A percentile compares a stretch with the other conserved stretches of the same genome.
Evolutionary conservation across 345 rosid species (phyloP).

Genomic region (Microthlaspi erraticum): DNA sequence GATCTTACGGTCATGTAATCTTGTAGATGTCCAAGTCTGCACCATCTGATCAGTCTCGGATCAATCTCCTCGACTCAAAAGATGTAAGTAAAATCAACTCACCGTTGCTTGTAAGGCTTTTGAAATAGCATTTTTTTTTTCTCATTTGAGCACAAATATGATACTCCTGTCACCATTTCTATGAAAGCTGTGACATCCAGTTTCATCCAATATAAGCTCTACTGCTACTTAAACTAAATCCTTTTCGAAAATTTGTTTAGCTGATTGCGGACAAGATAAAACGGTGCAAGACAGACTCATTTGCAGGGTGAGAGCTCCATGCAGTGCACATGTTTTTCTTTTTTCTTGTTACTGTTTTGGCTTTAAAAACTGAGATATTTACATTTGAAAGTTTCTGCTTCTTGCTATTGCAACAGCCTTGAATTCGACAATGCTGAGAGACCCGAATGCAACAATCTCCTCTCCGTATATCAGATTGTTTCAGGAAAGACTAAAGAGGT

Average conservation of each 20-base stretch:
- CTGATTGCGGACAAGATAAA: slow-evolving; percentile 84
- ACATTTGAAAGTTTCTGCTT: background rate
- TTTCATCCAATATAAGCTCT: too few species aligned
- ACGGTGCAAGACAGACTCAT: slow-evolving; percentile 90
- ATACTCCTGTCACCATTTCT: background rate
- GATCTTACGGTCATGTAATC: slow-evolving; percentile 37
- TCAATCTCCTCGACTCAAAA: slow-evolving; percentile 93
- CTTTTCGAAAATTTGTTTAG: slow-evolving; percentile 50
- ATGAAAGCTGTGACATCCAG: background rate
- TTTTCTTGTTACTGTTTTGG: background rate
- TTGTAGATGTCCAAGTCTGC: slow-evolving; percentile 96
- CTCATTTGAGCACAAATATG: background rate
- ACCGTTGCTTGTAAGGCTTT: slow-evolving; percentile 11
- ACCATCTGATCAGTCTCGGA: slow-evolving; percentile 88
- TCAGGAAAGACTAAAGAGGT: slow-evolving; percentile 90
- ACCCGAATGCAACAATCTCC: slow-evolving; percentile 94
- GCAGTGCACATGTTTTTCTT: background rate
- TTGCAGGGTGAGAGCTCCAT: slow-evolving; percentile 58
- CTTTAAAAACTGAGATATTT: background rate
- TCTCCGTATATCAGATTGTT: slow-evolving; percentile 80
- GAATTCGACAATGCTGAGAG: slow-evolving; percentile 93
- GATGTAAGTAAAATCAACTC: slow-evolving; percentile 63
- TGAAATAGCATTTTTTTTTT: background rate
- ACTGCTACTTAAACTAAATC: too few species aligned
- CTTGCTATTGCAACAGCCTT: slow-evolving; percentile 53